phyloP scores from a whole-genome alignment of 2,329 filamentous ascomycete genomes.

The Emydomyces testavorans region DNA sequence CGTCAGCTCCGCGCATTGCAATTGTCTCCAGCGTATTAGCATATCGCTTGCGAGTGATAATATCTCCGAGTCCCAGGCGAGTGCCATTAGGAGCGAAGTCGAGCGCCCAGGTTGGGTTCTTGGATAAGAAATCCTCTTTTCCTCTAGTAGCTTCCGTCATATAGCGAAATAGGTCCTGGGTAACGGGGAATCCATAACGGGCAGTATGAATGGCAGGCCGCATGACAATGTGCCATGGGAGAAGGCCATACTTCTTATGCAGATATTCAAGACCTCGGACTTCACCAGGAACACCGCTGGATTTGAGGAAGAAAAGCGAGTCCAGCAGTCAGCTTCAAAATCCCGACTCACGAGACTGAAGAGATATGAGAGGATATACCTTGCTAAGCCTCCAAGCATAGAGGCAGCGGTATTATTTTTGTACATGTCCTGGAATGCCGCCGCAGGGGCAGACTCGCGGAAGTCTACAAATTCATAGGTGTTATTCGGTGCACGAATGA shows the following conservation, averaged over 20 bases:
- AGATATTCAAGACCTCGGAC: slow-evolving; percentile 68
- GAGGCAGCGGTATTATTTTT: slow-evolving; percentile 55
- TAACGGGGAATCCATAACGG: slow-evolving; percentile 60
- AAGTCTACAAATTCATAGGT: slow-evolving; percentile 81
- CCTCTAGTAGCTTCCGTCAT: slow-evolving; percentile 47
- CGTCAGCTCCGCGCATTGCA: slow-evolving; percentile 57
- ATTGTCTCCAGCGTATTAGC: slow-evolving; percentile 69
- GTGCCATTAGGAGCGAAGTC: slow-evolving; percentile 82
- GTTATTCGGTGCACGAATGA: slow-evolving; percentile 62
- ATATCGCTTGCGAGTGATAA: slow-evolving; percentile 68
- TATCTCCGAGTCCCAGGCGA: slow-evolving; percentile 59
- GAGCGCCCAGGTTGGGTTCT: slow-evolving; percentile 67
- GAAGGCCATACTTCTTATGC: slow-evolving; percentile 49
- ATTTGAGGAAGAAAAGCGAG: background rate
- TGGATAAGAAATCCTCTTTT: slow-evolving; percentile 54
- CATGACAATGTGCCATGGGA: slow-evolving; percentile 62
- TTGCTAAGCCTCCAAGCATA: slow-evolving; percentile 59
- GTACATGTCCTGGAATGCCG: slow-evolving; percentile 77
- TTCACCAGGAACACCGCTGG: slow-evolving; percentile 46
- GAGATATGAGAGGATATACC: slow-evolving; percentile 28
- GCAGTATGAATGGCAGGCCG: slow-evolving; percentile 64
- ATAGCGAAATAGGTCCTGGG: slow-evolving; percentile 60
- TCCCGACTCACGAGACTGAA: background rate
- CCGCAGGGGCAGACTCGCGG: slow-evolving; percentile 72
- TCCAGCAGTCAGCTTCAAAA: background rate